Base-by-base conservation (phyloP, 805 yeast genomes). In the Nakazawaea anatomiae region DNA sequence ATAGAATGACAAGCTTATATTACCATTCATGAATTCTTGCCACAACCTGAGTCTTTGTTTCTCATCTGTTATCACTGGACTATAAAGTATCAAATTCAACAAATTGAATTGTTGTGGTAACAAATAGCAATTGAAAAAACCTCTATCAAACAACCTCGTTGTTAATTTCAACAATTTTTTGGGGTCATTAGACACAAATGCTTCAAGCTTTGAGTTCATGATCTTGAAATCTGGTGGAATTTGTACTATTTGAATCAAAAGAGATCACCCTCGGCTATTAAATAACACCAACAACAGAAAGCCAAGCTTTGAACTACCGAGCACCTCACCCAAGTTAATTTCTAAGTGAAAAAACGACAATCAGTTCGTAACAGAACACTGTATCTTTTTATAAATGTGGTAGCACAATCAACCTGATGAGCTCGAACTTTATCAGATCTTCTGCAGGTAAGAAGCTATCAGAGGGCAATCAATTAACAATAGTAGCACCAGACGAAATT, bases 101-200 rank as follows among this genome's bases (percentile, higher is more conserved):
- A 83, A 73, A 48, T 75, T 70, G 55, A 74, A 70, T 60, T 82
- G 87, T 52, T 76, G 80, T n/a, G 77, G 71, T 9, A 82, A 77
- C 52, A 83, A 64, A 58, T 73, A 77, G 44, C 74, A 69, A 48
- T 73, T 75, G 56, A 79, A 77, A 18, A 66, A 64, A 5, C 75
- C 72, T 8, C 68, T 62, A 29, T 59, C 52, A 51, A 66, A 70
- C 25, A 75, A 54, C 50, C 62, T 64, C 25, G 62, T 68, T 4
- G 78, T 64, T 36, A 74, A 55, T 34, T 52, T 48, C 45, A 65
- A 62, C 41, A 76, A 57, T 28, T 62, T 55, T 34, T 55, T 50
- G 7, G 65, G 56, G 51, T 66, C 63, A 32, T 58, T 54, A 5
- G 57, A 42, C 42, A 47, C 52, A 50, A 63, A 63, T 7, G 56